Evolutionary conservation across 2,329 filamentous ascomycete genomes (phyloP).

Genomic region (Podosphaera xanthii): DNA sequence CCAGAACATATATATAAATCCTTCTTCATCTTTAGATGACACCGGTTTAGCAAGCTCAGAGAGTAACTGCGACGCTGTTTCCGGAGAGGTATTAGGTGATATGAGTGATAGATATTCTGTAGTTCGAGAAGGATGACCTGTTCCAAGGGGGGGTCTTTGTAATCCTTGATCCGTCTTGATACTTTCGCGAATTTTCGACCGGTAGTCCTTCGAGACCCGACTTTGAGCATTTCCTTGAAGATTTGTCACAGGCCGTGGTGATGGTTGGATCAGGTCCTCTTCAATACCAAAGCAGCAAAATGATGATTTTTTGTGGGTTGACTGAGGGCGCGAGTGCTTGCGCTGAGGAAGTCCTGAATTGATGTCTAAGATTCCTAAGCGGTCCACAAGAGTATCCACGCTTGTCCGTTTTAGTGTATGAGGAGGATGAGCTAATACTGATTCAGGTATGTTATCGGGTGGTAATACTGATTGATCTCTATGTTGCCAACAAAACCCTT

Average conservation of each 20-base stretch:
- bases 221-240: conserved; percentile 4
- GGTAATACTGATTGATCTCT: conserved; percentile 46
- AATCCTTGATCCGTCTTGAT: conserved; percentile 3
- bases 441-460: conserved; percentile 17
- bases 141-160: conserved; percentile 9
- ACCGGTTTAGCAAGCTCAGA: conserved; percentile 57
- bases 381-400: conserved; percentile 66
- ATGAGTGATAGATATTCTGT: conserved; percentile 41
- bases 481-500: conserved; percentile 75
- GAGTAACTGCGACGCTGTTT: conserved; percentile 47
- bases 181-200: conserved; percentile 2
- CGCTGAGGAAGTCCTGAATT: conserved; percentile 16
- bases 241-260: conserved; percentile 10
- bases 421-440: conserved; percentile 17
- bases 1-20: conserved; percentile 99
- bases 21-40: conserved; percentile 52
- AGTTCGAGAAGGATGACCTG: conserved; percentile 15
- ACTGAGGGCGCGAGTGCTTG: conserved; percentile 5
- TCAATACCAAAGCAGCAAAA: conserved; percentile 14
- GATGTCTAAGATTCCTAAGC: conserved; percentile 52
- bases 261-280: conserved; percentile 8
- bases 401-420: conserved; percentile 46
- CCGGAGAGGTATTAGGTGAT: conserved; percentile 39
- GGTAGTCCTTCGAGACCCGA: conserved; percentile 3
- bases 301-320: conserved; percentile 7